phyloP scores from a whole-genome alignment of 2,329 filamentous ascomycete genomes.

The Neofusicoccum sp. region DNA sequence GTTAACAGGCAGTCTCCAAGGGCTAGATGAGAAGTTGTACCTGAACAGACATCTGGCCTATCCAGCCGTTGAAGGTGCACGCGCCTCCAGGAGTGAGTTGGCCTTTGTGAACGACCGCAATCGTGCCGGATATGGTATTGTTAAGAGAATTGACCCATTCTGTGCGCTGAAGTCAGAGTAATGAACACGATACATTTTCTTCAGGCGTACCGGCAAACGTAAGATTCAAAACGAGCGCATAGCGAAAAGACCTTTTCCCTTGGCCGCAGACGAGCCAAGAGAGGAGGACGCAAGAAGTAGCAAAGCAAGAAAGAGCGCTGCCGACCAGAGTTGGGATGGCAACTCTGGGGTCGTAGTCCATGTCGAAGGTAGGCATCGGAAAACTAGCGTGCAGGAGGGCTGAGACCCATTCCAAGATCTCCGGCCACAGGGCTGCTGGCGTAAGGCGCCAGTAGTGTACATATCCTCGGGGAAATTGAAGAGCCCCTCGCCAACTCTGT shows the following conservation, averaged over 20 bases:
- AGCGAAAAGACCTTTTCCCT: slow-evolving; percentile 29
- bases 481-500: not conserved
- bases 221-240: slow-evolving; percentile 32
- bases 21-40: slow-evolving; percentile 26
- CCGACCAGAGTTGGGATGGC: slow-evolving; percentile 29
- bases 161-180: slow-evolving; percentile 31
- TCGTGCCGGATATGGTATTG: slow-evolving; percentile 48
- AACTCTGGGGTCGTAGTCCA: slow-evolving; percentile 1
- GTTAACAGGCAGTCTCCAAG: not conserved
- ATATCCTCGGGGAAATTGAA: slow-evolving; percentile 2
- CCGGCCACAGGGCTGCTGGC: not conserved
- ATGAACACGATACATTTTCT: not conserved
- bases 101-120: slow-evolving; percentile 33
- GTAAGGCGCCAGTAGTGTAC: slow-evolving; percentile 6
- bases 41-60: slow-evolving; percentile 52
- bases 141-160: slow-evolving; percentile 48
- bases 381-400: not conserved
- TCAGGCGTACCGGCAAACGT: slow-evolving; percentile 28
- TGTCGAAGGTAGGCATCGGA: not conserved
- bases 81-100: slow-evolving; percentile 34
- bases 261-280: slow-evolving; percentile 27
- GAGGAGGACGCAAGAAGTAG: slow-evolving; percentile 26
- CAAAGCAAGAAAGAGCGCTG: slow-evolving; percentile 28
- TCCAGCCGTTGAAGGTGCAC: slow-evolving; percentile 49
- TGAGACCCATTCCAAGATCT: not conserved